Percentiles rank a stretch among this genome's conserved stretches.
phyloP scores from a whole-genome alignment of 306 rosid species.

The Betula pendula region DNA sequence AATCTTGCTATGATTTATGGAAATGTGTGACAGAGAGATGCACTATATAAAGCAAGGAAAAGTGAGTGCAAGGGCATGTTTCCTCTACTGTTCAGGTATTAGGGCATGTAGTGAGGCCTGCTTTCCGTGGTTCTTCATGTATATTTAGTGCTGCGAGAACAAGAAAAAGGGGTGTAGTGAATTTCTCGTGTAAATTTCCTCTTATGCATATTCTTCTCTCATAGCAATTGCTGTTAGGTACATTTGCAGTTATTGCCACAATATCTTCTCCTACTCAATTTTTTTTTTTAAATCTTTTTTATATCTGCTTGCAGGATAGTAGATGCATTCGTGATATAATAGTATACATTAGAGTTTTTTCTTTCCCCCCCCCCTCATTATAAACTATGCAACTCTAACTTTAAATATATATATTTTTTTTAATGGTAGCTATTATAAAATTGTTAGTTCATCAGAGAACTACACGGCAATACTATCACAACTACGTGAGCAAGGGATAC shows the following conservation, averaged over 20 bases:
- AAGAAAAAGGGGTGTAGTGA: not conserved
- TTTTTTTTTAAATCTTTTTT: not conserved
- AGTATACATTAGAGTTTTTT: not conserved
- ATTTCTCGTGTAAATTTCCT: not conserved
- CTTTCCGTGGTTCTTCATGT: not conserved
- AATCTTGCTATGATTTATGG: not conserved
- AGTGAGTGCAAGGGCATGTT: not conserved
- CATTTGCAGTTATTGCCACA: not conserved
- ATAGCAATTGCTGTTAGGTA: not conserved
- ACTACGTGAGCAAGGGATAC: conserved; percentile 74
- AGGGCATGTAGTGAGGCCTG: not conserved
- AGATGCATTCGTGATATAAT: not conserved
- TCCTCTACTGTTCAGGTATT: too few species aligned
- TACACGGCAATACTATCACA: conserved; percentile 61
- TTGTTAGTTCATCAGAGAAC: conserved; percentile 80
- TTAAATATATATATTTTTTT: conserved; percentile 16
- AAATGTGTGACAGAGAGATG: not conserved
- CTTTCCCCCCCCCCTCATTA: not conserved
- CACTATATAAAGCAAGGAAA: not conserved
- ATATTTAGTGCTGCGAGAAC: not conserved
- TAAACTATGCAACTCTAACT: not conserved
- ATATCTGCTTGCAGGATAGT: not conserved
- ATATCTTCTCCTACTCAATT: not conserved
- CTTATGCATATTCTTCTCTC: not conserved
- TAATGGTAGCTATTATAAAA: conserved; percentile 71